Percentiles rank a stretch among this genome's conserved stretches.
Conservation (phyloP, 2,329 filamentous ascomycete species). For the Fusarium sp. region DNA sequence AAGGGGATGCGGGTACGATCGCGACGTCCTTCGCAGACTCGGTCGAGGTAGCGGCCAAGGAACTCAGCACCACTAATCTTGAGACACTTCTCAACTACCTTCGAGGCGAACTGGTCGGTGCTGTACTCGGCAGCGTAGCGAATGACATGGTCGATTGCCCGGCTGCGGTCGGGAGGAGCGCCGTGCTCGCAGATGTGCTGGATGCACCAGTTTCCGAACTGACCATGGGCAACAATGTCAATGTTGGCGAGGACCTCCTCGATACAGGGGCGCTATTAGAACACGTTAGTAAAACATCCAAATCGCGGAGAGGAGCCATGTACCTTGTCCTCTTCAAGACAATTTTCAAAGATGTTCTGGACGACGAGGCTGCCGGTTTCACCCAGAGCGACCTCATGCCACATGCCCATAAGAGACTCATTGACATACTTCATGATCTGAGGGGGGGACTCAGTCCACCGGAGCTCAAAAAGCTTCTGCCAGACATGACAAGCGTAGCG, state of each 20-base stretch:
- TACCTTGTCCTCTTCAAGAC: slow-evolving; percentile 98
- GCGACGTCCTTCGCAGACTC: slow-evolving; percentile 89
- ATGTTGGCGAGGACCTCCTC: slow-evolving; percentile 96
- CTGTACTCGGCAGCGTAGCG: slow-evolving; percentile 95
- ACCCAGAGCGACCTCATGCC: slow-evolving; percentile 96
- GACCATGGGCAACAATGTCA: slow-evolving; percentile 94
- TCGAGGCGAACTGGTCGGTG: slow-evolving; percentile 98
- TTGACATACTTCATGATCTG: slow-evolving; percentile 99
- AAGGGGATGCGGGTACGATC: slow-evolving; percentile 96
- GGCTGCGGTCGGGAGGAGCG: slow-evolving; percentile 87
- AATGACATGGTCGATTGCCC: slow-evolving; percentile 95
- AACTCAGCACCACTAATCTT: slow-evolving; percentile 96
- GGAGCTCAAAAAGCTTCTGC: slow-evolving; percentile 98
- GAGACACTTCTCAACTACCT: slow-evolving; percentile 98
- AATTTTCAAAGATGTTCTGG: slow-evolving; percentile 99
- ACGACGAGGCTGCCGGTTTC: slow-evolving; percentile 98
- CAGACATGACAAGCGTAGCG: slow-evolving; percentile 99
- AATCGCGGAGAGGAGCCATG: slow-evolving; percentile 27
- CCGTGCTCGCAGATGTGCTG: slow-evolving; percentile 99
- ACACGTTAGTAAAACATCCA: slow-evolving; percentile 26
- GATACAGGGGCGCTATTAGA: slow-evolving; percentile 87
- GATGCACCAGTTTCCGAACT: slow-evolving; percentile 99
- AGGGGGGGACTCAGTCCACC: slow-evolving; percentile 93
- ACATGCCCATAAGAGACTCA: slow-evolving; percentile 93
- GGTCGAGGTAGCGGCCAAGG: slow-evolving; percentile 89